These are phyloP conservation scores for Candida coleopterorum DNA, from an alignment of 805 yeast genomes.

Conservation along the genomic window DNA sequence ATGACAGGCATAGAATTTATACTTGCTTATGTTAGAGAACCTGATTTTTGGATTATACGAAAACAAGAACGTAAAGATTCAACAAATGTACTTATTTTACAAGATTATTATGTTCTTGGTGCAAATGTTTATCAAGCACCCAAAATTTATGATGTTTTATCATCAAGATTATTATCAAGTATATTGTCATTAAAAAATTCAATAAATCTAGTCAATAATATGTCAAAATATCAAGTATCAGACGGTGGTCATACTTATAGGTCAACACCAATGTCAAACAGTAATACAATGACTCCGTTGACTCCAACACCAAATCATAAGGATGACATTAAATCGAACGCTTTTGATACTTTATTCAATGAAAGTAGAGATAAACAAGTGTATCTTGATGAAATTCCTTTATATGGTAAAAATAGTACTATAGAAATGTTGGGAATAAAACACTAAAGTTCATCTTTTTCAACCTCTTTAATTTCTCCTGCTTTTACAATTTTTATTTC, in stretches of 20 bases:
- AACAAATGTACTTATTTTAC: slow-evolving; percentile 47
- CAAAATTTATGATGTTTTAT: slow-evolving; percentile 61
- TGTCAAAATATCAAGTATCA: slow-evolving; percentile 28
- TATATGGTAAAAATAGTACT: slow-evolving; percentile 36
- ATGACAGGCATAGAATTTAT: slow-evolving; percentile 87
- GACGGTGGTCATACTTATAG: slow-evolving; percentile 30
- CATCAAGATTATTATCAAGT: slow-evolving; percentile 55
- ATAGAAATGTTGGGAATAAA: slow-evolving; percentile 30
- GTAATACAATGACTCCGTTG: slow-evolving; percentile 8
- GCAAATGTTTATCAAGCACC: slow-evolving; percentile 94
- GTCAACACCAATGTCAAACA: slow-evolving; percentile 7
- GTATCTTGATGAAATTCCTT: slow-evolving; percentile 35
- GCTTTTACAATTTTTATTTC: slow-evolving; percentile 61
- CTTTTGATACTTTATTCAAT: slow-evolving; percentile 28
- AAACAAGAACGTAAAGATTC: slow-evolving; percentile 60
- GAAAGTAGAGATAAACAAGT: slow-evolving; percentile 9
- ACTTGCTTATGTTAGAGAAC: slow-evolving; percentile 70
- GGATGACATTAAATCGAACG: slow-evolving; percentile 23
- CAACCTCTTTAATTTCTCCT: slow-evolving; percentile 40
- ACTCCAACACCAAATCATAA: slow-evolving; percentile 10
- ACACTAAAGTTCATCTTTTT: slow-evolving; percentile 24
- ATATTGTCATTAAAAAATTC: slow-evolving; percentile 32
- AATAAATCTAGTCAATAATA: slow-evolving; percentile 26
- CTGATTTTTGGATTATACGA: slow-evolving; percentile 87
- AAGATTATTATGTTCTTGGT: slow-evolving; percentile 85